A percentile compares a stretch with the other conserved stretches of the same genome.
phyloP scores from a whole-genome alignment of 1,139 yeast genomes.

The Pneumocystis wakefieldiae region DNA sequence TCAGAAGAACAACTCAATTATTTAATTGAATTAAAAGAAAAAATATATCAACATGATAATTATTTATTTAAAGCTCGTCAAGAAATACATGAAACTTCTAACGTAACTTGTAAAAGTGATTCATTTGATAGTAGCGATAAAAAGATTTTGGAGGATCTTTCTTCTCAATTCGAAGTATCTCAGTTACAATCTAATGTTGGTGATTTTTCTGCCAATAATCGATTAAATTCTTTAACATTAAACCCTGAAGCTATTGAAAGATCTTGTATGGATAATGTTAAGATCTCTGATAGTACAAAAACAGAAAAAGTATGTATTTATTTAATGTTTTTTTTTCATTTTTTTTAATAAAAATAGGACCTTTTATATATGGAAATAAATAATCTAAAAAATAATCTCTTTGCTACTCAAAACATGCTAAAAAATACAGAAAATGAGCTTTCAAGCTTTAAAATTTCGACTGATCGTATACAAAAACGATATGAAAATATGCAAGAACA shows the following conservation, averaged over 20 bases:
- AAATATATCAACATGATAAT: background rate
- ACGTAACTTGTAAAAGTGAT: background rate
- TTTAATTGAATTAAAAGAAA: background rate
- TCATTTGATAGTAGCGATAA: background rate
- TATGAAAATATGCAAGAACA: background rate
- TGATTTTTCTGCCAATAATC: background rate
- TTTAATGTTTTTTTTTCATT: background rate
- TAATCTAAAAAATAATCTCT: background rate
- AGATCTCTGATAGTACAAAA: background rate
- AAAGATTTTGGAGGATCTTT: background rate
- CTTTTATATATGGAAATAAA: background rate
- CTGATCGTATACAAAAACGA: background rate
- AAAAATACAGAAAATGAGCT: background rate
- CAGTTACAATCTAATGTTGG: background rate
- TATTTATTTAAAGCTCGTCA: background rate
- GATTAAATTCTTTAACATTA: background rate
- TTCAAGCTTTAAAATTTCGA: background rate
- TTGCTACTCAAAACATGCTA: background rate
- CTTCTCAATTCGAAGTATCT: background rate
- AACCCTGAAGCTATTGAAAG: background rate
- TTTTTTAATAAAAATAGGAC: background rate
- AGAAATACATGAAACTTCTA: background rate
- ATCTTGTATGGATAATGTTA: background rate
- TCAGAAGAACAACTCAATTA: background rate
- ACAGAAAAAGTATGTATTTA: background rate